Evolutionary conservation across 306 rosid genomes (phyloP).

Genomic region (Inga oerstediana): DNA sequence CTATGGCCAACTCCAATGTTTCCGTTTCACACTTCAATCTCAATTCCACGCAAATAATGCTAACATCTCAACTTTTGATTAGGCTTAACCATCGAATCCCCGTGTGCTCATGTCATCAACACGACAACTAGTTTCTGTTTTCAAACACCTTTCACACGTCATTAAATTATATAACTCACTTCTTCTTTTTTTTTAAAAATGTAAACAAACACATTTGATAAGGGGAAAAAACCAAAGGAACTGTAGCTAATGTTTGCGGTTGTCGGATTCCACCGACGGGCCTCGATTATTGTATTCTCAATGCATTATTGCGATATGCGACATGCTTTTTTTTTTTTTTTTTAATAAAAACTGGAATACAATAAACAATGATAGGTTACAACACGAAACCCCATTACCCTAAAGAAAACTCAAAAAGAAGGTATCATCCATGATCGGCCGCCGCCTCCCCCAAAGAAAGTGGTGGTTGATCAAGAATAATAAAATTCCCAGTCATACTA

Average conservation of each 20-base stretch:
- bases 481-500: no score
- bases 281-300: background rate
- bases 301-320: background rate
- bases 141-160: background rate
- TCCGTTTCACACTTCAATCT: background rate
- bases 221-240: background rate
- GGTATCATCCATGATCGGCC: no score
- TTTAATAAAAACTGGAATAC: no score
- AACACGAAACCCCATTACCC: no score
- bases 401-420: no score
- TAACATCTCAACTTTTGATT: background rate
- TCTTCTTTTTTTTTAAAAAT: background rate
- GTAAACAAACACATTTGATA: background rate
- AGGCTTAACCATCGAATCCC: background rate
- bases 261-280: constrained; percentile 28
- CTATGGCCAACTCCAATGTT: background rate
- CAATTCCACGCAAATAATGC: background rate
- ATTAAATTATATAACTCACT: background rate
- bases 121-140: background rate
- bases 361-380: no score
- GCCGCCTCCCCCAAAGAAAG: no score
- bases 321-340: background rate
- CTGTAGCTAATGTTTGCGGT: background rate
- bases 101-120: background rate
- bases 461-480: no score